Evolutionary conservation across 371 early-diverging fungal species (phyloP).

Genomic region (Fennellomyces sp.): DNA sequence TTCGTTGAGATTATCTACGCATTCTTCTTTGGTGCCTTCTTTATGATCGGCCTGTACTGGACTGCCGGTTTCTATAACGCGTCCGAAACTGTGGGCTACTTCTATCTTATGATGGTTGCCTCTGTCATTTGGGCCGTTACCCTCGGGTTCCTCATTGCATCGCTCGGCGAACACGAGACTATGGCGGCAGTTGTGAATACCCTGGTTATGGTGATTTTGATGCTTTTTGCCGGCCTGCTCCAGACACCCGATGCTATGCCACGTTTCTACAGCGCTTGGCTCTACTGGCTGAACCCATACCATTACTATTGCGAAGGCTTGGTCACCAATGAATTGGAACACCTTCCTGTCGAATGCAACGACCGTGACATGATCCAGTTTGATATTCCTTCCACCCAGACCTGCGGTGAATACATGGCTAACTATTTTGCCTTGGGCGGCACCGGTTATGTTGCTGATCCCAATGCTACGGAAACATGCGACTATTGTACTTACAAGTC

Average conservation of each 20-base stretch:
- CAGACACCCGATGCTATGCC: slow-evolving; percentile 64
- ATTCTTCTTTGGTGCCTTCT: slow-evolving; percentile 41
- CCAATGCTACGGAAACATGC: slow-evolving; percentile 45
- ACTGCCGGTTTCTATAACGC: slow-evolving; percentile 53
- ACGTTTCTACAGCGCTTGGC: slow-evolving; percentile 68
- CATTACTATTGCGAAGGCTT: slow-evolving; percentile 69
- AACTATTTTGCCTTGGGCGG: slow-evolving; percentile 40
- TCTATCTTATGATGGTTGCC: slow-evolving; percentile 55
- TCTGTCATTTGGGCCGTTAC: slow-evolving; percentile 63
- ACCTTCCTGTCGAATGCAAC: slow-evolving; percentile 45
- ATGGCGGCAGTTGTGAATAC: slow-evolving; percentile 67
- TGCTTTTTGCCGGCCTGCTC: slow-evolving; percentile 68
- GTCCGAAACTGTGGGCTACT: slow-evolving; percentile 49
- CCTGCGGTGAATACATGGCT: slow-evolving; percentile 57
- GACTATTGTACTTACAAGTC: slow-evolving; percentile 56
- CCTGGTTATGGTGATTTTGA: slow-evolving; percentile 53
- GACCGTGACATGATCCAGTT: slow-evolving; percentile 47
- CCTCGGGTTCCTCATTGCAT: slow-evolving; percentile 65
- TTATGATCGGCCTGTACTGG: slow-evolving; percentile 64
- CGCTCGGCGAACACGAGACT: slow-evolving; percentile 24
- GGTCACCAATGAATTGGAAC: slow-evolving; percentile 61
- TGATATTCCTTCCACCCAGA: slow-evolving; percentile 54
- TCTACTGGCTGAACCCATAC: slow-evolving; percentile 73
- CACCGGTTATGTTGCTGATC: slow-evolving; percentile 57
- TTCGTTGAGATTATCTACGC: slow-evolving; percentile 55